Evolutionary conservation across 495 filamentous ascomycete species (phyloP), one percentile per base, ranked within the genome.

Genomic region (Talaromyces thailandensis): DNA sequence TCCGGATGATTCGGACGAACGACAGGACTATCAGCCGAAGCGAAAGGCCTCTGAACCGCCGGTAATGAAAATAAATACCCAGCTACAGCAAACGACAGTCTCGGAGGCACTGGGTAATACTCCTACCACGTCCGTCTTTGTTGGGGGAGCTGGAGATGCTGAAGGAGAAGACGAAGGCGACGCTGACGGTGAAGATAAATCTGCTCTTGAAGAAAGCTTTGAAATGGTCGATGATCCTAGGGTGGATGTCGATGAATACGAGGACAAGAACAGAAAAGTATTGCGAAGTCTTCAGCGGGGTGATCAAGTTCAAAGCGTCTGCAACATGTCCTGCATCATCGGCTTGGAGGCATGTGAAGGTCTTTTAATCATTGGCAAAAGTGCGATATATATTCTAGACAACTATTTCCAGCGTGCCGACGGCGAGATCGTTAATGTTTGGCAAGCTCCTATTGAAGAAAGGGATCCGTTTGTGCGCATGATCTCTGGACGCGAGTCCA

Each of bases 241-340:
- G n/a, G 85, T 90, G 55, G 90, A 86, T 53, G 83, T 90, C 16
- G 93, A 95, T 60, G 87, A 86, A 11, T 96, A 91, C 67, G 94
- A 98, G 74, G 94, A 98, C 70, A 97, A 96, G 76, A 97, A 98
- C 68, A 80, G 94, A 16, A 97, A 95, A 73, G 94, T 98, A 56
- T 92, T 98, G 90, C 81, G 94, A 62, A 96, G 91, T 65, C 81
- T 98, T 12, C 89, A 96, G 63, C 88, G 90, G 32, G 91, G 91
- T 5, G 94, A 98, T 67, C 81, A 90, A 60, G 93, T 98, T n/a
- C 90, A 96, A 68, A 87, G 88, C 65, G 91, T 96, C 6, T 94
- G 90, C 79, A 98, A 98, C 68, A 86, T 96, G 62, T 97, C 94
- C 50, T 85, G 95, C 8, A 90, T 98, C 57, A 86, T 96, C 59